Evolutionary conservation across 1,284 basidiomycete genomes (phyloP).

Genomic region (Erythrobasidium hasegawianum): DNA sequence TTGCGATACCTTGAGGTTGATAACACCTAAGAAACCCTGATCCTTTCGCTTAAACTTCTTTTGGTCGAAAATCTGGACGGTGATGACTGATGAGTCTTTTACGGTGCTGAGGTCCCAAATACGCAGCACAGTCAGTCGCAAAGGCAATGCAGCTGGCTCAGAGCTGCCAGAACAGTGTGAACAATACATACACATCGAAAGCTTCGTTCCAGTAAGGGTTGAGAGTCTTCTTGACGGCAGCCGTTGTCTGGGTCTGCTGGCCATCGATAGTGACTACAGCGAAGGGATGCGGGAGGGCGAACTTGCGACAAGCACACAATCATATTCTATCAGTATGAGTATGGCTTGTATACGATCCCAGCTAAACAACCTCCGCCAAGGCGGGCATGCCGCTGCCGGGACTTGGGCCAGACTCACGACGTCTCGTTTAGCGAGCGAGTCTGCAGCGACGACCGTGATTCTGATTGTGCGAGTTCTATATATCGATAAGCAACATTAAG

Average conservation of each 20-base stretch:
- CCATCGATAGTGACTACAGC: conserved; percentile 92
- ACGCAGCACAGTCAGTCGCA: not conserved
- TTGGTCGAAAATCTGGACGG: conserved; percentile 95
- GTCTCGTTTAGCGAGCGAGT: conserved; percentile 81
- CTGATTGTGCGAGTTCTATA: conserved; percentile 28
- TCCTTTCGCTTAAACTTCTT: conserved; percentile 94
- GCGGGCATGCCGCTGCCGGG: conserved; percentile 6
- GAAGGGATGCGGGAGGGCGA: conserved; percentile 87
- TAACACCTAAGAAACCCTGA: conserved; percentile 90
- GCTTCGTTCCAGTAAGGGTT: conserved; percentile 94
- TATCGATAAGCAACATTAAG: not conserved
- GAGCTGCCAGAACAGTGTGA: conserved; percentile 4
- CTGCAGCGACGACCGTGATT: conserved; percentile 63
- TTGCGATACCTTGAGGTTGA: conserved; percentile 83
- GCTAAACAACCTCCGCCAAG: too few relatives aligned
- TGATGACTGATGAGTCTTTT: conserved; percentile 82
- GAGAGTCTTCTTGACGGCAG: conserved; percentile 74
- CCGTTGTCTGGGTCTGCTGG: conserved; percentile 88
- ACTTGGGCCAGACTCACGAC: conserved; percentile 51
- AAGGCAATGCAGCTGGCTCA: not conserved
- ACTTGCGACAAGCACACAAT: conserved; percentile 50
- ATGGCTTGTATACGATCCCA: not conserved
- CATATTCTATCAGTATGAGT: conserved; percentile 15
- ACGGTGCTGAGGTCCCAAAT: conserved; percentile 61
- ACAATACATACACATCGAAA: conserved; percentile 67